Evolutionary conservation across 352 stramenopile genomes (phyloP).

Genomic region (Globisporangium emineosum): DNA sequence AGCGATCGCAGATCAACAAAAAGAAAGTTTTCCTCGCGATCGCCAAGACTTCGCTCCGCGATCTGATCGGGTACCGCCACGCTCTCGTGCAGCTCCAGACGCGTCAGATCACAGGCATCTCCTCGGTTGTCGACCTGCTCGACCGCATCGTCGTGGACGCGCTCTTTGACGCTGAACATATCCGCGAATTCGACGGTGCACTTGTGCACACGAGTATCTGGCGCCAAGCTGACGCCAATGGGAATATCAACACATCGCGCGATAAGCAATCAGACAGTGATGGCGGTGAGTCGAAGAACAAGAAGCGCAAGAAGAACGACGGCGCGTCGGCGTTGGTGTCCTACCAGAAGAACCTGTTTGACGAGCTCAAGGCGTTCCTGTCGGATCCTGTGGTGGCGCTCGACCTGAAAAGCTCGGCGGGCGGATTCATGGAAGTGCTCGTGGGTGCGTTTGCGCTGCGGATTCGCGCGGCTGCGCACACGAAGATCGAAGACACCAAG

Average conservation of each 20-base stretch:
- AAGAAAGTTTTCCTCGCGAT: slow-evolving; percentile 84
- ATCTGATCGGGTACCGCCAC: slow-evolving; percentile 57
- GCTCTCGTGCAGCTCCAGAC: slow-evolving; percentile 28
- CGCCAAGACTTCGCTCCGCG: slow-evolving; percentile 70
- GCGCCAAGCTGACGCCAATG: slow-evolving; percentile 13
- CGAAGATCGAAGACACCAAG: slow-evolving; percentile 74
- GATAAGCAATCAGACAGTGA: not conserved
- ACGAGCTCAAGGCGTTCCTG: slow-evolving; percentile 60
- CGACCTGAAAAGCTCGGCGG: slow-evolving; percentile 45
- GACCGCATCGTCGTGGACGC: slow-evolving; percentile 67
- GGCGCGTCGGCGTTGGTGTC: slow-evolving; percentile 43
- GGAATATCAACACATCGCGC: not conserved
- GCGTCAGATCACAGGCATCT: slow-evolving; percentile 14
- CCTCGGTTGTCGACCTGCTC: slow-evolving; percentile 29
- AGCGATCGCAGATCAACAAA: slow-evolving; percentile 85
- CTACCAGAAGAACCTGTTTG: slow-evolving; percentile 80
- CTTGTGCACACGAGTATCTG: slow-evolving; percentile 39
- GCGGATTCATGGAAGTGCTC: slow-evolving; percentile 62
- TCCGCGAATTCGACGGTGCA: slow-evolving; percentile 68
- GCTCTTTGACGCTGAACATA: slow-evolving; percentile 74
- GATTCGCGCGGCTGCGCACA: slow-evolving; percentile 55
- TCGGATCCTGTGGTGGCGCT: slow-evolving; percentile 28
- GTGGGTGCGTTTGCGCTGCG: slow-evolving; percentile 51
- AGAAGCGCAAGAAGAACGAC: slow-evolving; percentile 45
- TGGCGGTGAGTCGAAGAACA: slow-evolving; percentile 20